Evolutionary conservation across 2,329 filamentous ascomycete species (phyloP).

Genomic region (Ophiosphaerella herpotricha): DNA sequence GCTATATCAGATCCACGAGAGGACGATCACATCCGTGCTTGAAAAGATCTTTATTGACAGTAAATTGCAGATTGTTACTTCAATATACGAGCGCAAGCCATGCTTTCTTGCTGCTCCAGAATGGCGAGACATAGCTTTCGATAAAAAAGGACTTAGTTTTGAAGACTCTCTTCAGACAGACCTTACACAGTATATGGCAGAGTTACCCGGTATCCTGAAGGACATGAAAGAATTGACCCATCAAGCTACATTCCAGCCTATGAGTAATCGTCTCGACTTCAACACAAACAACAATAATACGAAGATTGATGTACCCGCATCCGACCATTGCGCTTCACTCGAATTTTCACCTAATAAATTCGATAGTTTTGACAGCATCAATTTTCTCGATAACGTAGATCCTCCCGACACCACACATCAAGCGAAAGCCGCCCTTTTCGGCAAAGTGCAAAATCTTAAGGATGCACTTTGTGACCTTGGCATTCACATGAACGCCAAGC

Average conservation of each 20-base stretch:
- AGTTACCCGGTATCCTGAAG: slow-evolving; percentile 31
- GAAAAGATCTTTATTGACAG: background rate
- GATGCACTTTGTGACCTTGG: slow-evolving; percentile 24
- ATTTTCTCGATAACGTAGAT: slow-evolving; percentile 16
- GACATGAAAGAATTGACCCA: slow-evolving; percentile 29
- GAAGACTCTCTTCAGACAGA: slow-evolving; percentile 36
- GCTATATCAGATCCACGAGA: no score
- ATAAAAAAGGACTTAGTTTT: slow-evolving; percentile 30
- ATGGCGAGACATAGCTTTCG: slow-evolving; percentile 41
- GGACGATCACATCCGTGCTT: no score
- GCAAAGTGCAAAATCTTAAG: slow-evolving; percentile 31
- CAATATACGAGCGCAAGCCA: slow-evolving; percentile 35
- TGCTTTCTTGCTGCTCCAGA: slow-evolving; percentile 37
- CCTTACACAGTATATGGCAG: slow-evolving; percentile 33
- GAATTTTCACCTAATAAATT: slow-evolving; percentile 24
- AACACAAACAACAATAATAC: slow-evolving; percentile 6
- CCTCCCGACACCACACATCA: slow-evolving; percentile 8
- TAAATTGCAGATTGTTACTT: slow-evolving; percentile 32
- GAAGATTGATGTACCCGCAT: slow-evolving; percentile 8
- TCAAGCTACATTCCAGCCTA: slow-evolving; percentile 1
- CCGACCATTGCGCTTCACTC: slow-evolving; percentile 25
- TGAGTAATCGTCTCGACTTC: background rate
- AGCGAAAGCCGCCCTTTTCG: slow-evolving; percentile 20
- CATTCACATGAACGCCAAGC: slow-evolving; percentile 24
- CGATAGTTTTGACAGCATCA: slow-evolving; percentile 18